Evolutionary conservation across 202 grass and related monocot genomes (phyloP), one percentile per base, ranked within the genome.

Genomic region (Schoenoplectus triqueter): DNA sequence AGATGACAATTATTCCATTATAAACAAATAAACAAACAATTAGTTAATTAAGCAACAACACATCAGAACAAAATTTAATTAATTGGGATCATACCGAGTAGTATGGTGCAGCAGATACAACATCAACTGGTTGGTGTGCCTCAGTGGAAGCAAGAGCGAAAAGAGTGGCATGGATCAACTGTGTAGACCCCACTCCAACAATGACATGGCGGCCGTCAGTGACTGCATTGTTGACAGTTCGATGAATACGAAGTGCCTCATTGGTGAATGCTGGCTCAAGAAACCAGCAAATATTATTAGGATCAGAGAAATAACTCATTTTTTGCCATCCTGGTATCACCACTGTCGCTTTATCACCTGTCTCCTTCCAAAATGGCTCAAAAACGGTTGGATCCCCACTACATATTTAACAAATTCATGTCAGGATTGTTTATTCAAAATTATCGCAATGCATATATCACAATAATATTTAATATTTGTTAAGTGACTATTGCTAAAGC

Each of bases 311-410:
- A 85, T 97, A 97, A 84, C 86, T 89, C 90, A 94, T 97, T 8
- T 90, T 91, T 15, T 93, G 92, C 90, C 90, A 94, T 11, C 92
- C 92, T 7, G 90, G 87, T 55, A 97, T 97, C 10, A 91, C 82
- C 4, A 97, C 74, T 77, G 87, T 84, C 2, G 87, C 94, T 21
- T 82, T 88, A 50, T 79, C 64, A 0, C 92, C 89, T 40, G 88
- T 86, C 67, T 71, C 55, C n/a, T 82, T 77, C 94, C 92, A 97
- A 78, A 94, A 97, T 6, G 88, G 87, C 87, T 94, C 92, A 18
- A 90, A 97, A 92, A 97, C 90, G 81, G 94, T 94, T 18, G 94
- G 94, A 81, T 97, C 92, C 5, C 94, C 94, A 45, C 94, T 97
- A 90, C 46, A 76, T 20, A 76, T 17, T 10, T 54, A 0, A 20